phyloP scores from a whole-genome alignment of 2,329 filamentous ascomycete species.

The Exophiala alcalophila region DNA sequence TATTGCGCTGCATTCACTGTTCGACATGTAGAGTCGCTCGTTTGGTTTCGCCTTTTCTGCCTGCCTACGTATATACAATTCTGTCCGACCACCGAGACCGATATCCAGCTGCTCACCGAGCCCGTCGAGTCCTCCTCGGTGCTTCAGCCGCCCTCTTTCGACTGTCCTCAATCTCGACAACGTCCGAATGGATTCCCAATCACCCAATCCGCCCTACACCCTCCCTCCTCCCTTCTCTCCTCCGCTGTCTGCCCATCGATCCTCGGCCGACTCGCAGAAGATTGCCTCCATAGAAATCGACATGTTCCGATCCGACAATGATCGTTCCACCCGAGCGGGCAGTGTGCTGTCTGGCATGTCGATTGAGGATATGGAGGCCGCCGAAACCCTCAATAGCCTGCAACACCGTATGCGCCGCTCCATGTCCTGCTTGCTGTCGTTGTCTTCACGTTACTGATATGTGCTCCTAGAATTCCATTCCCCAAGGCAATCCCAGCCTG shows the following conservation, averaged over 20 bases:
- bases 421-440: no score
- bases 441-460: conserved; percentile 16
- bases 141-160: no score
- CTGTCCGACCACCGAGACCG: no score
- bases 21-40: no score
- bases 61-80: no score
- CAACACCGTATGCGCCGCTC: conserved; percentile 57
- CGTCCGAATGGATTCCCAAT: conserved; percentile 25
- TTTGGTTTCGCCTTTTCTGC: no score
- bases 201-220: conserved; percentile 21
- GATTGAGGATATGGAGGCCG: conserved; percentile 56
- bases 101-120: no score
- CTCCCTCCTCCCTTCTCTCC: conserved; percentile 28
- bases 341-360: conserved; percentile 44
- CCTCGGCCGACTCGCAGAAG: conserved; percentile 22
- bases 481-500: conserved; percentile 55
- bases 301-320: conserved; percentile 35
- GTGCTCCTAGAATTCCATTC: conserved; percentile 28
- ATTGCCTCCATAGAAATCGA: conserved; percentile 40
- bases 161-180: not conserved
- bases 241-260: conserved; percentile 22
- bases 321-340: conserved; percentile 43
- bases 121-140: no score
- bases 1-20: no score
- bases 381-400: conserved; percentile 72